A percentile compares a stretch with the other conserved stretches of the same genome.
These are phyloP conservation scores for Xylaria sp. DNA, from an alignment of 2,329 filamentous ascomycete species.

Conservation along the genomic window DNA sequence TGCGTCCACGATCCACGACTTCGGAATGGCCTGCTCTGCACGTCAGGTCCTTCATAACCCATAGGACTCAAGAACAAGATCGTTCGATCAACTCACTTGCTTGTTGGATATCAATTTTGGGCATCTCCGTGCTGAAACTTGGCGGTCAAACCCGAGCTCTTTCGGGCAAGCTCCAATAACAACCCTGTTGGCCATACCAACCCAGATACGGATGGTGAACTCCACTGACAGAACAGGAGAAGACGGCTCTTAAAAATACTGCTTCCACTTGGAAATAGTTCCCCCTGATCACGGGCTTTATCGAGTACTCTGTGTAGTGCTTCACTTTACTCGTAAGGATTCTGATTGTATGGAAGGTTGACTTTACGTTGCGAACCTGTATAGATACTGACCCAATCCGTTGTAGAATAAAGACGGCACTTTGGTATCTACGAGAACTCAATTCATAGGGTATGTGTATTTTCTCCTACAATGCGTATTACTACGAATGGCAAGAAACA, in stretches of 20 bases:
- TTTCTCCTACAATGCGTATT: too few relatives aligned
- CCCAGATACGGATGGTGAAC: constrained; percentile 5
- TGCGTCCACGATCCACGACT: not conserved
- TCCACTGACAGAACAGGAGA: constrained; percentile 2
- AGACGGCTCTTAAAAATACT: not conserved
- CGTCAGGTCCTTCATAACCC: not conserved
- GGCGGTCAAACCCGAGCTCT: constrained; percentile 9
- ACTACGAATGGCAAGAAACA: too few relatives aligned
- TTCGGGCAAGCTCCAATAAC: not conserved
- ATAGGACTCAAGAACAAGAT: constrained; percentile 8
- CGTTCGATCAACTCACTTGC: constrained; percentile 15
- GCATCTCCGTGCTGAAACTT: not conserved
- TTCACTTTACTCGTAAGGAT: constrained; percentile 1
- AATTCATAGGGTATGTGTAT: too few relatives aligned
- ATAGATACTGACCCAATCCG: too few relatives aligned
- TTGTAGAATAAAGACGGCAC: too few relatives aligned
- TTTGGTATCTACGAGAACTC: too few relatives aligned
- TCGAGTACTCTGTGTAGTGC: not conserved
- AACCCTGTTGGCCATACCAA: not conserved
- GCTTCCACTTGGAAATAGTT: too few relatives aligned
- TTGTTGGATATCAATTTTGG: constrained; percentile 11
- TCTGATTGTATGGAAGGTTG: constrained; percentile 4
- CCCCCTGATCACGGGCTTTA: too few relatives aligned
- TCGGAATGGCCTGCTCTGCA: not conserved
- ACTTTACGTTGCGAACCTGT: constrained; percentile 27